Evolutionary conservation across 192 early-diverging fungal species (phyloP).

Genomic region (Coemansia sp.): DNA sequence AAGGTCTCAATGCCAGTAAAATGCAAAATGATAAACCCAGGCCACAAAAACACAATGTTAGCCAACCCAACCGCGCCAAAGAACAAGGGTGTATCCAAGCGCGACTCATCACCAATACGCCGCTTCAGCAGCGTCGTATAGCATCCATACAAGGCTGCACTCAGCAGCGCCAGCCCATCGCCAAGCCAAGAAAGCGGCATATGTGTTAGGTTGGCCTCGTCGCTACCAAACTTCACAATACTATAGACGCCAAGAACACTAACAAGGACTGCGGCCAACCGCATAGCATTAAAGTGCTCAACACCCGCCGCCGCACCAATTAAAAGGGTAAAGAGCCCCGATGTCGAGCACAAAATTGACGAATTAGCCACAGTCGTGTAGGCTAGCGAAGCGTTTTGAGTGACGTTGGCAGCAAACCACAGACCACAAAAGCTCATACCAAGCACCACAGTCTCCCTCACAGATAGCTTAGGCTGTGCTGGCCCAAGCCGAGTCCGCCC

Average conservation of each 20-base stretch:
- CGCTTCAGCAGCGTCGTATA: slow-evolving; percentile 74
- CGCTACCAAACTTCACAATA: slow-evolving; percentile 44
- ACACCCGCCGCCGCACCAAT: slow-evolving; percentile 62
- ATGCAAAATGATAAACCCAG: slow-evolving; percentile 62
- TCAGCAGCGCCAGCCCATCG: slow-evolving; percentile 65
- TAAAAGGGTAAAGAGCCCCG: slow-evolving; percentile 69
- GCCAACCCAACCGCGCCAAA: slow-evolving; percentile 78
- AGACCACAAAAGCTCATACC: slow-evolving; percentile 68
- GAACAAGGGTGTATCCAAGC: slow-evolving; percentile 70
- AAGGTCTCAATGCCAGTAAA: slow-evolving; percentile 62
- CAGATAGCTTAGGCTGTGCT: slow-evolving; percentile 17
- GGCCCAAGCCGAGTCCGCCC: not conserved
- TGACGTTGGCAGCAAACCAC: slow-evolving; percentile 80
- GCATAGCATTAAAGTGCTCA: slow-evolving; percentile 58
- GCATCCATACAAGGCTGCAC: slow-evolving; percentile 74
- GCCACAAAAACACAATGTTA: slow-evolving; percentile 68
- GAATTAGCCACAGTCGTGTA: slow-evolving; percentile 73
- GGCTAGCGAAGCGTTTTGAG: slow-evolving; percentile 69
- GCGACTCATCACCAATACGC: slow-evolving; percentile 64
- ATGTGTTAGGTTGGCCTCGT: not conserved
- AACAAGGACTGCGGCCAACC: slow-evolving; percentile 59
- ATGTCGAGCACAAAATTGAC: slow-evolving; percentile 73
- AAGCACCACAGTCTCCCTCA: slow-evolving; percentile 58
- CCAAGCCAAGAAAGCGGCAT: slow-evolving; percentile 57
- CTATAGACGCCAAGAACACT: slow-evolving; percentile 67